These are phyloP conservation scores for Cairneyella variabilis DNA, from an alignment of 495 filamentous ascomycete genomes.

Conservation along the genomic window DNA sequence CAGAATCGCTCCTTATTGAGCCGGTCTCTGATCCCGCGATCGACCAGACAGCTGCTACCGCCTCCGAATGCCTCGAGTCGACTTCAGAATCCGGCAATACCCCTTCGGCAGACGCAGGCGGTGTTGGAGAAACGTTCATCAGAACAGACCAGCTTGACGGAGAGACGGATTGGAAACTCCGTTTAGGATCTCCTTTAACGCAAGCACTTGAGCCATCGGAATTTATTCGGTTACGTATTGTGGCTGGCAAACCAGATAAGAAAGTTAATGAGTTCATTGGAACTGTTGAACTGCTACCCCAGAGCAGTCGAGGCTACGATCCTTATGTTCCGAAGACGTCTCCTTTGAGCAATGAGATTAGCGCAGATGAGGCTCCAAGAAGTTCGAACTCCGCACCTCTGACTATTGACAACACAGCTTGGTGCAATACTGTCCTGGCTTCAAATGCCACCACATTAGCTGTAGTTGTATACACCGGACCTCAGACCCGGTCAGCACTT, in stretches of 20 bases:
- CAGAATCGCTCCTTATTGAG: conserved; percentile 21
- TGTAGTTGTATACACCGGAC: conserved; percentile 89
- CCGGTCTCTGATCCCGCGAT: conserved; percentile 23
- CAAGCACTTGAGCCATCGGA: conserved; percentile 67
- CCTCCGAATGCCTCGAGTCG: conserved; percentile 32
- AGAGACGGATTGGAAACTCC: conserved; percentile 98
- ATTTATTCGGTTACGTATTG: conserved; percentile 69
- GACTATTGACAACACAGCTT: conserved; percentile 95
- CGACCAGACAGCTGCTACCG: conserved; percentile 28
- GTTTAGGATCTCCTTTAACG: conserved; percentile 77
- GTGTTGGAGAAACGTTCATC: conserved; percentile 86
- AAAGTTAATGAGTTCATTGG: conserved; percentile 93
- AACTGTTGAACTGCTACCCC: conserved; percentile 58
- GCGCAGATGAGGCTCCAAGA: conserved; percentile 18
- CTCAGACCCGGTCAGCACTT: conserved; percentile 89
- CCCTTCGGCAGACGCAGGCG: conserved; percentile 25
- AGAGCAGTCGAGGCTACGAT: conserved; percentile 16
- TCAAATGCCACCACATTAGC: conserved; percentile 85
- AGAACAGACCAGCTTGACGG: conserved; percentile 97
- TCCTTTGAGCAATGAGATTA: conserved; percentile 25
- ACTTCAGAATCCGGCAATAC: conserved; percentile 24
- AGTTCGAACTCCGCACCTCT: conserved; percentile 60
- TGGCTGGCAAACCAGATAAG: conserved; percentile 82
- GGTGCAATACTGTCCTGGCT: conserved; percentile 96
- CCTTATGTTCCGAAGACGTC: conserved; percentile 15